These are phyloP conservation scores for Phanerodontia chrysosporium DNA, from an alignment of 768 basidiomycete species.

Conservation along the genomic window DNA sequence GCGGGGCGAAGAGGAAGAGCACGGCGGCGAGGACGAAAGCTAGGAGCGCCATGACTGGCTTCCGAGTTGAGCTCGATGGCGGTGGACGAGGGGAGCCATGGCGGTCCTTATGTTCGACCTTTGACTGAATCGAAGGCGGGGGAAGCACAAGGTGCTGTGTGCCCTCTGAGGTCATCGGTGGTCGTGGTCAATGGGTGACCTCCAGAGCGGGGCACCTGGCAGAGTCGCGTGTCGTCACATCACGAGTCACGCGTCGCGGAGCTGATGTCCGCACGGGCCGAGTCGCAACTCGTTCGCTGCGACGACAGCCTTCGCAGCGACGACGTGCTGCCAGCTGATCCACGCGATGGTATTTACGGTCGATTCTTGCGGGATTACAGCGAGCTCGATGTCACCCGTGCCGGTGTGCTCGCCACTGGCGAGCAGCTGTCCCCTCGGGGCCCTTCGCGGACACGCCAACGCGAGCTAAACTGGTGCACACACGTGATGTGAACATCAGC, in stretches of 20 bases:
- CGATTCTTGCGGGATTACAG: no score
- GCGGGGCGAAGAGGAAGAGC: neutral
- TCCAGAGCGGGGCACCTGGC: neutral
- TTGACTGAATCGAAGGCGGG: neutral
- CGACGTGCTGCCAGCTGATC: no score
- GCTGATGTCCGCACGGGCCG: no score
- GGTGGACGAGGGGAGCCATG: neutral
- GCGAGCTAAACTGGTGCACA: no score
- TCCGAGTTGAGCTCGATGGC: neutral
- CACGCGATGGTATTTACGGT: no score
- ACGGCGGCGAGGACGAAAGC: neutral
- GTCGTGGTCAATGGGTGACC: neutral
- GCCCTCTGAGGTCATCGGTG: neutral
- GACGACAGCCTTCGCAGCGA: no score
- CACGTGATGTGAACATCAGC: no score
- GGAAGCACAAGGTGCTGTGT: neutral
- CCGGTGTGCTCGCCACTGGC: no score
- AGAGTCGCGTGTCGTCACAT: conserved; percentile 1
- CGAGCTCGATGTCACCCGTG: no score
- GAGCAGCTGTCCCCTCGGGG: no score
- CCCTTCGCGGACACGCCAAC: no score
- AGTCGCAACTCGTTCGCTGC: no score
- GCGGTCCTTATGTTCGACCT: neutral
- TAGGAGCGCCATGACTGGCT: neutral
- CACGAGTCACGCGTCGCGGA: neutral